phyloP scores from a whole-genome alignment of 78 protist genomes.

The Guillardia theta region DNA sequence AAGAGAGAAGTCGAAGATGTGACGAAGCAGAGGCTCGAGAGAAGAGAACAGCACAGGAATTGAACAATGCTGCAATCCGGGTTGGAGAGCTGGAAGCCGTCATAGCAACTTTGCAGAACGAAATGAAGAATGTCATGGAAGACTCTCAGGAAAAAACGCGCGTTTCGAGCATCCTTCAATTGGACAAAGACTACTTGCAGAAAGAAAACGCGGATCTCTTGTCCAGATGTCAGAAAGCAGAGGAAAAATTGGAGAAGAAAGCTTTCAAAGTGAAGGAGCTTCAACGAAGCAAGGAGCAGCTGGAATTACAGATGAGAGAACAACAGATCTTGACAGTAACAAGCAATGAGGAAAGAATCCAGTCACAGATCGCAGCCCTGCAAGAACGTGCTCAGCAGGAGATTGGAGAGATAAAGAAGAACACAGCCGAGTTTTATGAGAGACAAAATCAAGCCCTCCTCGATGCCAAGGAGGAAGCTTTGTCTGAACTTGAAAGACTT shows the following conservation, averaged over 20 bases:
- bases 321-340: not conserved
- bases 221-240: not conserved
- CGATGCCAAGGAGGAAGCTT: not conserved
- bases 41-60: not conserved
- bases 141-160: not conserved
- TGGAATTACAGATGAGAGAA: not conserved
- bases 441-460: not conserved
- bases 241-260: not conserved
- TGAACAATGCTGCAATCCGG: not conserved
- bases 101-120: not conserved
- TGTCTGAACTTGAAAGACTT: not conserved
- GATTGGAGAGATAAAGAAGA: not conserved
- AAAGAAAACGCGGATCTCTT: not conserved
- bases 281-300: not conserved
- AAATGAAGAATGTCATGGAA: not conserved
- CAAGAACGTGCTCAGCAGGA: not conserved
- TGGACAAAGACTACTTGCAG: not conserved
- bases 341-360: not conserved
- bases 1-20: not conserved
- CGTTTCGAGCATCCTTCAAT: not conserved
- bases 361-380: not conserved
- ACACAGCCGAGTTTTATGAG: conserved; percentile 2
- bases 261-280: not conserved
- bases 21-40: not conserved
- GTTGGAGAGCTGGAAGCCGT: not conserved